phyloP scores from a whole-genome alignment of 2,329 filamentous ascomycete species.

The Pyrenochaeta sp. region DNA sequence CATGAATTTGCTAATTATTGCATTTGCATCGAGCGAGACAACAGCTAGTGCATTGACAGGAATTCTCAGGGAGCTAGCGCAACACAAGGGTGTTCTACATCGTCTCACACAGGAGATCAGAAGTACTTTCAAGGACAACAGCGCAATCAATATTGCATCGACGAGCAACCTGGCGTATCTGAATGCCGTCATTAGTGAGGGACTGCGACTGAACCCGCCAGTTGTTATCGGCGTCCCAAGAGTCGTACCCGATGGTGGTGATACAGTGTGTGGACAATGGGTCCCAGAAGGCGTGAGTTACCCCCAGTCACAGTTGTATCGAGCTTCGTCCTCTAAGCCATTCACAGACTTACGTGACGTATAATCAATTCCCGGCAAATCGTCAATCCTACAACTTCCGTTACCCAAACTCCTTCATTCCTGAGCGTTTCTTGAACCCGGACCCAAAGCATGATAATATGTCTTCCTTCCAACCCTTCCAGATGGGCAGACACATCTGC shows the following conservation, averaged over 20 bases:
- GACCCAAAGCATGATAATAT: constrained; percentile 29
- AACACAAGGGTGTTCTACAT: constrained; percentile 34
- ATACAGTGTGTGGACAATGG: constrained; percentile 29
- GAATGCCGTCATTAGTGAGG: constrained; percentile 50
- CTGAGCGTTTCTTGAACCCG: constrained; percentile 42
- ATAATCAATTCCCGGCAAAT: constrained; percentile 39
- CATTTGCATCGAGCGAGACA: constrained; percentile 57
- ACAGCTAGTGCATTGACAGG: constrained; percentile 51
- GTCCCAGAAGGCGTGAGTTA: constrained; percentile 31
- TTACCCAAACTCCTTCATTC: constrained; percentile 41
- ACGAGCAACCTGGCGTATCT: constrained; percentile 35
- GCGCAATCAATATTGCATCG: constrained; percentile 30
- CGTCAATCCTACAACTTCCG: constrained; percentile 39
- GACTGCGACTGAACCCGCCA: constrained; percentile 42
- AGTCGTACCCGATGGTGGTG: constrained; percentile 31
- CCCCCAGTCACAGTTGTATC: background rate
- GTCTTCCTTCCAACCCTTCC: constrained; percentile 35
- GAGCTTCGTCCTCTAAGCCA: background rate
- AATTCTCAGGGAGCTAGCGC: constrained; percentile 43
- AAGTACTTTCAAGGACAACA: constrained; percentile 25
- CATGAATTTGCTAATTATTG: constrained; percentile 47
- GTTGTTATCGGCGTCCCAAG: constrained; percentile 26
- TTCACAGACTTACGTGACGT: constrained; percentile 37
- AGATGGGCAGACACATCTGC: constrained; percentile 36
- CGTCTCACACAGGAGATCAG: constrained; percentile 36